phyloP scores from a whole-genome alignment of 306 rosid species.

The Hippophae rhamnoides region DNA sequence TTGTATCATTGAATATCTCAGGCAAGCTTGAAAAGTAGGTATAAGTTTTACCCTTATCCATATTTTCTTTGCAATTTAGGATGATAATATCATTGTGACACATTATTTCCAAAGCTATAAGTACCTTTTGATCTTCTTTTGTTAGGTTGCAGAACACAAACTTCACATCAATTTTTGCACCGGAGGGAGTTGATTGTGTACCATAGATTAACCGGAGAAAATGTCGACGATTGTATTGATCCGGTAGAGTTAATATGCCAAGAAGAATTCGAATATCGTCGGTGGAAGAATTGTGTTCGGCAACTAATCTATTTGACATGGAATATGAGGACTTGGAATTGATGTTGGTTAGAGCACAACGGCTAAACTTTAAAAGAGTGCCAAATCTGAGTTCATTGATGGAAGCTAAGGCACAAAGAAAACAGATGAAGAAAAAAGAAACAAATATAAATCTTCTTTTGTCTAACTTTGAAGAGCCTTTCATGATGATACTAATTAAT shows the following conservation, averaged over 20 bases:
- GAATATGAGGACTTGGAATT: background rate
- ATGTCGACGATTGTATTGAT: slow-evolving; percentile 85
- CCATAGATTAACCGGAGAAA: slow-evolving; percentile 86
- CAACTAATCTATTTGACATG: background rate
- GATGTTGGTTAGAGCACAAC: slow-evolving; percentile 19
- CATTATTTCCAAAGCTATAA: slow-evolving; percentile 74
- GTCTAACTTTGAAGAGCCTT: slow-evolving; percentile 21
- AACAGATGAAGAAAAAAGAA: slow-evolving; percentile 42
- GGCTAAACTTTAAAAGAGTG: slow-evolving; percentile 28
- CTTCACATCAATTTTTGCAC: slow-evolving; percentile 59
- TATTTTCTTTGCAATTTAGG: slow-evolving; percentile 81
- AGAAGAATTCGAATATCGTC: slow-evolving; percentile 57
- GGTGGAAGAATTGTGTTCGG: slow-evolving; percentile 9
- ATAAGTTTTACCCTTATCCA: slow-evolving; percentile 88
- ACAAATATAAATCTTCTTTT: slow-evolving; percentile 32
- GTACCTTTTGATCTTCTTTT: slow-evolving; percentile 67
- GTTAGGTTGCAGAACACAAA: slow-evolving; percentile 91
- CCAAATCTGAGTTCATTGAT: slow-evolving; percentile 57
- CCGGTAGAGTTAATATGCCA: slow-evolving; percentile 80
- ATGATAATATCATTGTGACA: slow-evolving; percentile 67
- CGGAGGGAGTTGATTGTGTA: slow-evolving; percentile 34
- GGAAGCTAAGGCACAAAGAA: slow-evolving; percentile 61
- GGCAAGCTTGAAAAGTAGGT: slow-evolving; percentile 71
- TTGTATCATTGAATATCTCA: slow-evolving; percentile 39
- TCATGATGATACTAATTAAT: slow-evolving; percentile 15